Base-by-base conservation (phyloP, 2,329 filamentous ascomycete species). In the Penicillium sp. region DNA sequence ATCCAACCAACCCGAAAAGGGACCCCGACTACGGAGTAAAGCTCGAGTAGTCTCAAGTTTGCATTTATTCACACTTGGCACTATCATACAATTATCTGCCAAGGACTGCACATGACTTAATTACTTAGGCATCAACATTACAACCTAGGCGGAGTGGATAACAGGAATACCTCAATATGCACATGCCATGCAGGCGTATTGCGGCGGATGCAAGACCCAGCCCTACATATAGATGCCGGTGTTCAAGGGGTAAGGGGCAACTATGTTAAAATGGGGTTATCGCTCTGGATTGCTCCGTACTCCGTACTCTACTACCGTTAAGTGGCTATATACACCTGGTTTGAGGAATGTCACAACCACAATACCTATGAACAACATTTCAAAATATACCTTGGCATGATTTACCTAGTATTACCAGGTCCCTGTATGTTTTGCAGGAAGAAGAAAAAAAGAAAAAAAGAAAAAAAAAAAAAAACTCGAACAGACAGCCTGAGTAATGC, bases 61-160 rank as follows among this genome's bases (percentile, higher is more conserved):
- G 34, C 34, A 19, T n/a, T 24, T 40, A 8, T 29, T 31, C 43
- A 17, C 15, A 28, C 43, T 45, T 45, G 43, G 43, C 34, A 13
- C 5, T 24, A 19, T 17, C 31, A 33, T 48, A 35, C 22, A 22
- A 29, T 4, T 35, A n/a, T 26, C 22, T 17, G 43, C 48, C 48
- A 50, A 50, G 43, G 10, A 22, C 24, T 29, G 2, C 19, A 26
- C 43, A 47, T 49, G 35, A 37, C 48, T 24, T 33, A 24, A 15
- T 31, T 26, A 34, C 45, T 48, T 55, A 55, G 53, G 53, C 53
- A 55, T 51, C 55, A 41, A 8, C 52, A 51, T 57, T 57, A 49
- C 40, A 34, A 38, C 4, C 42, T 47, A 17, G 46, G 47, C 48
- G 35, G 39, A 33, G 46, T 48, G 46, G 46, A 43, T 48, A 38